Base-by-base conservation (phyloP, 345 rosid genomes). In the Linum usitatissimum region DNA sequence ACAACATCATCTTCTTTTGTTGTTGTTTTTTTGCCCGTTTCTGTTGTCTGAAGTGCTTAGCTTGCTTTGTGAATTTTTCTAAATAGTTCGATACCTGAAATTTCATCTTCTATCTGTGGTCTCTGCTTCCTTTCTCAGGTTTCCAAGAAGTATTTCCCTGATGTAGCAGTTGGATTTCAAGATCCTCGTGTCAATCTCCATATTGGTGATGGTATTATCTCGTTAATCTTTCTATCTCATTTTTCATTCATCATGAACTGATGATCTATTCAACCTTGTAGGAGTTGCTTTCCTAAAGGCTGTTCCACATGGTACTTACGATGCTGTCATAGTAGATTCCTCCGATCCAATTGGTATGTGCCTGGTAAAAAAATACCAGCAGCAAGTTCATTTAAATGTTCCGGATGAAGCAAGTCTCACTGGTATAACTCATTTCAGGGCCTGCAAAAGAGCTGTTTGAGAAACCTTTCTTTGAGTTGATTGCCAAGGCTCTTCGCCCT, bases 361-460 rank as follows among this genome's bases (percentile, higher is more conserved):
- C 2, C 15, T 42, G 36, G 6, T 2, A 31, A 2, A 6, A 31
- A 31, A 31, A 6, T 6, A 31, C 6, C 36, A 31, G 6, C 6
- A n/a, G 36, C 6, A 6, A 31, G 6, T 31, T 31, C 49, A n/a
- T n/a, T n/a, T n/a, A n/a, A n/a, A n/a, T n/a, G n/a, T n/a, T n/a
- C n/a, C n/a, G n/a, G n/a, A n/a, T n/a, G n/a, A n/a, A n/a, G n/a
- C n/a, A n/a, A n/a, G n/a, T n/a, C n/a, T n/a, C n/a, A n/a, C n/a
- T n/a, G n/a, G n/a, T n/a, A n/a, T 42, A 42, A 42, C 58, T 23
- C 4, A 1, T 2, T 17, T 55, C 30, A 55, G 23, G 58, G 28
- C 57, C 57, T 9, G 57, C 57, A n/a, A 3, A 54, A 17, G 57
- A 54, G 57, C 57, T 54, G 28, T n/a, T 54, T 17, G 57, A 54